phyloP scores from a whole-genome alignment of 2,329 filamentous ascomycete species.

The Trichoderma breve region DNA sequence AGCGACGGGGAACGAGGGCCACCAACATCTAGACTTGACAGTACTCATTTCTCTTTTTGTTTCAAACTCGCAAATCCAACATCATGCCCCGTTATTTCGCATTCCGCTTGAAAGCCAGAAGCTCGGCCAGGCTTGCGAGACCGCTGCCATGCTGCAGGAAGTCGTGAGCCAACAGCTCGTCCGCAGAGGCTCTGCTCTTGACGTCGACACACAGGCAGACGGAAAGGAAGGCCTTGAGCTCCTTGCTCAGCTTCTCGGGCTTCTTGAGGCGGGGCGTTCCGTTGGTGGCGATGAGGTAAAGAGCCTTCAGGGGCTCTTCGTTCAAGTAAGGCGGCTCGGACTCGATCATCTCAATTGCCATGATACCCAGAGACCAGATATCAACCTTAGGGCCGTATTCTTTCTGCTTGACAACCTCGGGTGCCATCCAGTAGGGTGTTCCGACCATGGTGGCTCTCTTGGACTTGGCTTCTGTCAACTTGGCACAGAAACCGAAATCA shows the following conservation, averaged over 20 bases:
- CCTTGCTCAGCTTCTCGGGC: constrained; percentile 95
- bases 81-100: constrained; percentile 48
- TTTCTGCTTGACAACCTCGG: constrained; percentile 98
- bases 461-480: constrained; percentile 92
- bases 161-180: constrained; percentile 86
- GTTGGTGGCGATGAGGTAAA: constrained; percentile 97
- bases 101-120: constrained; percentile 83
- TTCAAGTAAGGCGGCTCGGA: constrained; percentile 97
- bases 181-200: constrained; percentile 85
- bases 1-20: constrained; percentile 14
- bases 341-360: constrained; percentile 99
- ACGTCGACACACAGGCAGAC: constrained; percentile 97
- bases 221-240: constrained; percentile 94
- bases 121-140: constrained; percentile 75
- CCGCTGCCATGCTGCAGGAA: constrained; percentile 92
- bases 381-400: constrained; percentile 98
- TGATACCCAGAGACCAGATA: constrained; percentile 98
- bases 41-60: constrained; percentile 22
- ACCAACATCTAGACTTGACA: background rate
- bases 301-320: constrained; percentile 93
- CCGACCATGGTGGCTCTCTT: constrained; percentile 99
- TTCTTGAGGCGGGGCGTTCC: constrained; percentile 97
- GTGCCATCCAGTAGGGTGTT: constrained; percentile 99
- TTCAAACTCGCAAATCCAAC: constrained; percentile 12
- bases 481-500: constrained; percentile 98